phyloP scores from a whole-genome alignment of 2,329 filamentous ascomycete genomes.

The Trichophyton mentagrophytes region DNA sequence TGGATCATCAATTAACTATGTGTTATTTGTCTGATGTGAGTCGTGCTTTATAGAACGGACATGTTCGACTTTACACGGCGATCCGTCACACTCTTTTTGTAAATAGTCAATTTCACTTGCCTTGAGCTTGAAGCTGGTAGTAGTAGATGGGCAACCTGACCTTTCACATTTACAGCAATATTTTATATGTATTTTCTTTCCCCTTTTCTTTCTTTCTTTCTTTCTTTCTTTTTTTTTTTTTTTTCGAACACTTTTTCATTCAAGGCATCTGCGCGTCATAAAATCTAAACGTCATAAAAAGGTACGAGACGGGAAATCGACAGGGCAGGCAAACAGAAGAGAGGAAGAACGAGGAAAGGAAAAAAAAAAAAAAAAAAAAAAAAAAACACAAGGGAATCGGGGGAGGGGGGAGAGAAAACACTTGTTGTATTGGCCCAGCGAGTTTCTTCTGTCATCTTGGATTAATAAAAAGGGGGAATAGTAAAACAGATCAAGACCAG shows the following conservation, averaged over 20 bases:
- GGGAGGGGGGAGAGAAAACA: neutral
- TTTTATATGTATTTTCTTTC: neutral
- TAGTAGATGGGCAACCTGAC: neutral
- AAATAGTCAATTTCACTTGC: neutral
- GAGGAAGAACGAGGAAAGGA: neutral
- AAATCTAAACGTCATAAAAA: slow-evolving; percentile 6
- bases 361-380: no score
- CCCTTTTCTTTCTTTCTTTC: no score
- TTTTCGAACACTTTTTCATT: neutral
- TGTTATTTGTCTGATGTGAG: no score
- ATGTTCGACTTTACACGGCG: neutral
- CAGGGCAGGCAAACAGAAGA: neutral
- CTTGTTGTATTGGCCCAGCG: slow-evolving; percentile 5
- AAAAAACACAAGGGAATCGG: neutral
- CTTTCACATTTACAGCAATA: neutral
- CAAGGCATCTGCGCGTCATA: slow-evolving; percentile 2
- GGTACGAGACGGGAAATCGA: neutral
- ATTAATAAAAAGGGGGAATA: neutral
- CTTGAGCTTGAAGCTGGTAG: no score
- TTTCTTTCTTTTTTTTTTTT: no score
- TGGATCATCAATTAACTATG: neutral
- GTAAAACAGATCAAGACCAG: slow-evolving; percentile 2
- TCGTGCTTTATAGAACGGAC: no score
- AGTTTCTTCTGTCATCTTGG: neutral
- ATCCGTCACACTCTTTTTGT: neutral